phyloP scores from a whole-genome alignment of 164 flowering plant species.

The Sedum album region DNA sequence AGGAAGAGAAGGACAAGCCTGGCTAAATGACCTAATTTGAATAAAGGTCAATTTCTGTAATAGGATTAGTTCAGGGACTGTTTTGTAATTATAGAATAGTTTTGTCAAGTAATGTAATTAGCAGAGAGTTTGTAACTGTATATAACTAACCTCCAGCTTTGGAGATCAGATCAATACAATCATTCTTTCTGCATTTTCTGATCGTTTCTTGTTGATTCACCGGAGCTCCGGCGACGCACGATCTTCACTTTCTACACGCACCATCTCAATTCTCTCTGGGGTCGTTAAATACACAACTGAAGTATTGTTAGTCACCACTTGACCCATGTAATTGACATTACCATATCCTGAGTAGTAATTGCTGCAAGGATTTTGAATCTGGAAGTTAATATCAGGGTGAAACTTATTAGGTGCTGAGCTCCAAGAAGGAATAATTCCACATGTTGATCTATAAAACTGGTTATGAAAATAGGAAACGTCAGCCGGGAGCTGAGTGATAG shows the following conservation, averaged over 20 bases:
- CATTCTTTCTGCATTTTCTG: too few relatives aligned
- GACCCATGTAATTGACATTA: neutral
- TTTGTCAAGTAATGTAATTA: too few relatives aligned
- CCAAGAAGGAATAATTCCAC: neutral
- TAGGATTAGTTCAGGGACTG: too few relatives aligned
- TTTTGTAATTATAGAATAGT: too few relatives aligned
- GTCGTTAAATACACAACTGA: neutral
- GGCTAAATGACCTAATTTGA: too few relatives aligned
- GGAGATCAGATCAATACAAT: too few relatives aligned
- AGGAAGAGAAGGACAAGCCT: too few relatives aligned
- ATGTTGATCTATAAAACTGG: slow-evolving; percentile 8
- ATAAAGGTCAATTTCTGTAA: too few relatives aligned
- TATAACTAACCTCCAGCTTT: too few relatives aligned
- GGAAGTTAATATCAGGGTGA: neutral
- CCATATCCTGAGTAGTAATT: neutral
- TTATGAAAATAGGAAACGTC: neutral
- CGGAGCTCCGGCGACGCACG: too few relatives aligned
- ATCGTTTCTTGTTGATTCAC: too few relatives aligned
- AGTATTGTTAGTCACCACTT: neutral
- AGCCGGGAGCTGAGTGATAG: slow-evolving; percentile 23
- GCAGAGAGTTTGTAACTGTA: too few relatives aligned
- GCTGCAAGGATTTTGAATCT: neutral
- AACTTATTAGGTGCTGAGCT: neutral
- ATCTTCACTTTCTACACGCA: slow-evolving; percentile 1
- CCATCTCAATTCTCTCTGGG: slow-evolving; percentile 18